Base-by-base conservation (phyloP, 2,329 filamentous ascomycete species). In the Monilinia fructigena region DNA sequence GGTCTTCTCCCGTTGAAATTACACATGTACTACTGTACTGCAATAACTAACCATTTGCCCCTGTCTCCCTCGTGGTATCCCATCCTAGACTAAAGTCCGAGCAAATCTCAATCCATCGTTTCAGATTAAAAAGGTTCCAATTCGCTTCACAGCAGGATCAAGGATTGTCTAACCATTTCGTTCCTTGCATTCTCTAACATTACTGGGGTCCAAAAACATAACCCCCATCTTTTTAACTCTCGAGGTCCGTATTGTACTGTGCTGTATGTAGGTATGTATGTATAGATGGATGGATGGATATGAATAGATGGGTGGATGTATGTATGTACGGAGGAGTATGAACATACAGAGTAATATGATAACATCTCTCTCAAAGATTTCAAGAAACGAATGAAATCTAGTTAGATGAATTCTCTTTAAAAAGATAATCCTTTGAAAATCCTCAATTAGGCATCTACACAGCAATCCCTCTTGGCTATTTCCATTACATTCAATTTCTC, bases 61-160 rank as follows among this genome's bases (percentile, higher is more conserved):
- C 18, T 48, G 56, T n/a, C 28, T 3, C 28, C 56, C 56, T 60
- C 56, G 56, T 60, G 56, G 56, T 60, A 48, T 59, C 42, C 56
- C 14, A 48, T 35, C 56, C 56, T 48, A 59, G 55, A 60, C 42
- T 18, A 14, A 8, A 35, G 56, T 60, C 56, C 56, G 28, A 35
- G 26, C 56, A 48, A 60, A 35, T 35, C 31, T 48, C 26, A 35
- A 47, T 48, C 26, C 56, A 59, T 28, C 16, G 56, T 60, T 60
- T 60, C 56, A 60, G 56, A 48, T 60, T 59, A 20, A 48, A 59
- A 31, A 16, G 40, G 26, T 59, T 16, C 26, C n/a, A 23, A 48
- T 18, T 59, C 56, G 42, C 56, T 48, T 59, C 56, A 26, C 55
- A n/a, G 20, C 26, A 48, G 56, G 56, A 47, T 59, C 56, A 35